Base-by-base conservation (phyloP, 495 filamentous ascomycete species). In the Trichoderma virens region DNA sequence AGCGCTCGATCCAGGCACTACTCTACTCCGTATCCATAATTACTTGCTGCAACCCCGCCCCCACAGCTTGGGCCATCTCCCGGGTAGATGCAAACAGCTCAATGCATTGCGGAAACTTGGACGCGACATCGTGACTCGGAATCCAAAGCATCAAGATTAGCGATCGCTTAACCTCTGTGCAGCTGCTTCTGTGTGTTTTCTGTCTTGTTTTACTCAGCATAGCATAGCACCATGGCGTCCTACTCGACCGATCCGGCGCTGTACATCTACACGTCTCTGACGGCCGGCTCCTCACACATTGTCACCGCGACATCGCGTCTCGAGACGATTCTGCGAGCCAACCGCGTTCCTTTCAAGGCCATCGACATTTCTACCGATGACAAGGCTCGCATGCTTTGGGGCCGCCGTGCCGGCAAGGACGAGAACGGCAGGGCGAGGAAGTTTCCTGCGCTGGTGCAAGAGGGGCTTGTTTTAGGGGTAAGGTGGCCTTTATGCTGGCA, bases 321-420 rank as follows among this genome's bases (percentile, higher is more conserved):
- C 62, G 93, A 98, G 76, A 97, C 93, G 23, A 96, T 99, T 73
- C 85, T 99, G 65, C 95, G 92, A 74, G 92, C 92, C 39, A 96
- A 98, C 80, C 88, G 88, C 67, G 88, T 99, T 59, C 88, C 90
- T 27, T 99, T 97, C 79, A 91, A 89, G 68, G 91, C 89, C 67
- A 80, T 97, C 70, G 94, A 99, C 78, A 84, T 94, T 34, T 93
- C 94, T 30, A 95, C 91, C 23, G 91, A 99, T 68, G 91, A 94
- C 61, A 88, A 88, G 66, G 95, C 95, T 54, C 86, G 90, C 64
- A 91, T 90, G 82, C 80, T 99, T 64, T 99, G 91, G 91, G 87
- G 89, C 27, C 85, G 93, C 54, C 83, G 93, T 64, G 88, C 88
- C 60, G 81, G 80, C 65, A 84, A 85, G 69, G 82, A 83, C 65